Evolutionary conservation across 192 early-diverging fungal genomes (phyloP).

Genomic region (Chytriomyces hyalinus): DNA sequence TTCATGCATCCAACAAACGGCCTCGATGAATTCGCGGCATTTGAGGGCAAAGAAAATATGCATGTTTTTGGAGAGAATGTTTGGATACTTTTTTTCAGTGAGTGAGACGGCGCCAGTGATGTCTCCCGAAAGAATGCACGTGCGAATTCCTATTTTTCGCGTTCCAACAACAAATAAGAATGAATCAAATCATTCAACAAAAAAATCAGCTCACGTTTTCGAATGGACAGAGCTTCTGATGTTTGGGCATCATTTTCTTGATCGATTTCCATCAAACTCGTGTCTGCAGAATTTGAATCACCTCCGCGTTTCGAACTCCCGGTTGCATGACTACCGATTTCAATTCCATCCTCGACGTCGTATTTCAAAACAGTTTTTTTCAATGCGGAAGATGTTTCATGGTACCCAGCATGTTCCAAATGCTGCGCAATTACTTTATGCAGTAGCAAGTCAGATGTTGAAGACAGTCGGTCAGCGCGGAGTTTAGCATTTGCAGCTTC

Average conservation of each 20-base stretch:
- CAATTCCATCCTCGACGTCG: slow-evolving; percentile 29
- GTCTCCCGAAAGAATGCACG: slow-evolving; percentile 70
- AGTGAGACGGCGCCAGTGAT: slow-evolving; percentile 76
- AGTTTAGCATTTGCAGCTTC: neutral
- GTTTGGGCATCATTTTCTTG: slow-evolving; percentile 2
- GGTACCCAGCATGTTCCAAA: slow-evolving; percentile 83
- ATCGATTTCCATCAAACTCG: slow-evolving; percentile 35
- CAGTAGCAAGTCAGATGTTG: slow-evolving; percentile 24
- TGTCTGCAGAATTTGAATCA: slow-evolving; percentile 26
- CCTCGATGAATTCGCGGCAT: slow-evolving; percentile 88
- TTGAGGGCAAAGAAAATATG: slow-evolving; percentile 76
- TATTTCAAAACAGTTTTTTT: slow-evolving; percentile 18
- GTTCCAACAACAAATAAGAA: slow-evolving; percentile 11
- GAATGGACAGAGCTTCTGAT: slow-evolving; percentile 3
- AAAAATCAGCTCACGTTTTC: slow-evolving; percentile 5
- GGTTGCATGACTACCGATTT: slow-evolving; percentile 35
- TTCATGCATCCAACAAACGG: slow-evolving; percentile 55
- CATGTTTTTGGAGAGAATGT: slow-evolving; percentile 64
- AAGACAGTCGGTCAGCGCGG: slow-evolving; percentile 1
- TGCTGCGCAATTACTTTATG: slow-evolving; percentile 79
- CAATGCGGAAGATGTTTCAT: slow-evolving; percentile 76
- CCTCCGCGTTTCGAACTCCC: slow-evolving; percentile 19
- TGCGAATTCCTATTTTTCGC: slow-evolving; percentile 47
- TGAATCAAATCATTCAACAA: neutral
- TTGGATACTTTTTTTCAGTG: slow-evolving; percentile 71